Evolutionary conservation across 192 early-diverging fungal genomes (phyloP).

Genomic region (Coemansia sp.): DNA sequence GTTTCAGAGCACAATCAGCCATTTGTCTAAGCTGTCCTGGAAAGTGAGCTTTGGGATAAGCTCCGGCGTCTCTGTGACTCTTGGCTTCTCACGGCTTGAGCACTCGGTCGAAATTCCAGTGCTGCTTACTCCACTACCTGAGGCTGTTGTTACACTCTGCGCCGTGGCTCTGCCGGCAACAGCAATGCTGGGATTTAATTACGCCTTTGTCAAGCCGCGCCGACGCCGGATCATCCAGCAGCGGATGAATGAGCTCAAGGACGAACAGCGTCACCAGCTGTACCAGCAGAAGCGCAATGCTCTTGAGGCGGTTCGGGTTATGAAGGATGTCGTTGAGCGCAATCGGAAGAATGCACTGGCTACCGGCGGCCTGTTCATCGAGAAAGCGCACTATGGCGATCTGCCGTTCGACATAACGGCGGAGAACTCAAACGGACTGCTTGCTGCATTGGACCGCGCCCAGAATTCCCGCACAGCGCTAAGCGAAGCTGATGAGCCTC

Average conservation of each 20-base stretch:
- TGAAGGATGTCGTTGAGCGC: slow-evolving; percentile 70
- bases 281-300: slow-evolving; percentile 72
- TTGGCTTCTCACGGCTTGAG: slow-evolving; percentile 65
- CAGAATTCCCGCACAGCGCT: slow-evolving; percentile 21
- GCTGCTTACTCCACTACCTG: slow-evolving; percentile 60
- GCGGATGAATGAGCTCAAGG: slow-evolving; percentile 59
- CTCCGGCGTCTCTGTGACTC: slow-evolving; percentile 60
- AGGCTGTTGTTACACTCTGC: slow-evolving; percentile 57
- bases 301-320: slow-evolving; percentile 69
- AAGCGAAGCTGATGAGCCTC: slow-evolving; percentile 26
- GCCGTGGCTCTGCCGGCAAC: slow-evolving; percentile 59
- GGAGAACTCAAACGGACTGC: slow-evolving; percentile 34
- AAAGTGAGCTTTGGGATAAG: slow-evolving; percentile 62
- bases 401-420: slow-evolving; percentile 55
- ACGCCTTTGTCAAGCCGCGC: slow-evolving; percentile 62
- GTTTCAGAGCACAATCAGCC: slow-evolving; percentile 16
- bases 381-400: slow-evolving; percentile 87
- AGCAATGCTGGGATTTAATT: slow-evolving; percentile 58
- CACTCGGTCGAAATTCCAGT: slow-evolving; percentile 70
- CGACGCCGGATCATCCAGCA: slow-evolving; percentile 45
- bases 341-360: slow-evolving; percentile 65
- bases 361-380: slow-evolving; percentile 72
- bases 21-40: slow-evolving; percentile 58
- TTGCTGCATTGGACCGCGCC: slow-evolving; percentile 18
- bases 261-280: slow-evolving; percentile 66